Base-by-base conservation (phyloP, 768 basidiomycete genomes). In the Rhodosporidiobolus sp. region DNA sequence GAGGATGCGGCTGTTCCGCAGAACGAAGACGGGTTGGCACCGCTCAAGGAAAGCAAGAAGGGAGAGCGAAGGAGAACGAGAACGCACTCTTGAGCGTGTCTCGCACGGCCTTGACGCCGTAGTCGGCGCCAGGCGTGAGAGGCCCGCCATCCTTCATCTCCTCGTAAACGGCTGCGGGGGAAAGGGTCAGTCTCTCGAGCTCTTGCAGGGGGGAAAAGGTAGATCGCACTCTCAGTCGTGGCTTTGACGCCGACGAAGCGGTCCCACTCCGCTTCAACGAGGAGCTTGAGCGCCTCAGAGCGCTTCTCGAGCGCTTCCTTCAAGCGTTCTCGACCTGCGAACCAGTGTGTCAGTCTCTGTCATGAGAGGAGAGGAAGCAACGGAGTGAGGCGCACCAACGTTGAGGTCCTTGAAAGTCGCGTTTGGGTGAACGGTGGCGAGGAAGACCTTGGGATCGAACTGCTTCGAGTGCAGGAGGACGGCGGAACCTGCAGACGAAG, bases 211-310 rank as follows among this genome's bases (percentile, higher is more conserved):
- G 26, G 35, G 50, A 48, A n/a, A 55, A 43, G 14, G 43, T 35
- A 55, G 54, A 61, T 77, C 79, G 64, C 80, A 94, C 94, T 90
- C 81, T 95, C 94, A n/a, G 91, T 95, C 16, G 90, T 91, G 16
- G 92, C 91, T 78, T 99, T 99, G 67, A 99, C 95, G 5, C 92
- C 91, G 26, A 98, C 95, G 78, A 98, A 99, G 20, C 93, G 86
- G 82, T 98, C 94, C 81, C 98, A 97, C 81, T 98, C 96, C 77
- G 97, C 93, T 80, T 97, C 94, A 17, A 99, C 96, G 45, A 99
- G 85, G 30, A 94, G 87, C 52, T 94, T 85, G 67, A 98, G 89
- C n/a, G 94, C 96, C 76, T 94, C 91, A 2, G 93, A 94, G 55
- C 94, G 88, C 3, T 89, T 86, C 78, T 98, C 94, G 69, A 98